Evolutionary conservation across 2,329 filamentous ascomycete genomes (phyloP).

Genomic region (Neofusicoccum ribis): DNA sequence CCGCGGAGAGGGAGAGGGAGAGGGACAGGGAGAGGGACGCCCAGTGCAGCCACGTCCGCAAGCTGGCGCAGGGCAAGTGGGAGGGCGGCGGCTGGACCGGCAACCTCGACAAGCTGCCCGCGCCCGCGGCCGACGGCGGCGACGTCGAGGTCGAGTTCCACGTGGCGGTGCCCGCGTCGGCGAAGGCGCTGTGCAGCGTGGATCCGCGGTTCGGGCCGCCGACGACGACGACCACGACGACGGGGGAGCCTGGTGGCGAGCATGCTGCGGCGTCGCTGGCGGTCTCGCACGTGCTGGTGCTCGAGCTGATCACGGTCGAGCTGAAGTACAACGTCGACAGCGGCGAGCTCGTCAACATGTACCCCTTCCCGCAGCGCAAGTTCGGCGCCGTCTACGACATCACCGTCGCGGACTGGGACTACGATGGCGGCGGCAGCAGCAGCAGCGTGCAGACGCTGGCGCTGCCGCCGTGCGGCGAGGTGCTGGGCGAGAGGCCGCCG

Average conservation of each 20-base stretch:
- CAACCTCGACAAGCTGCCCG: neutral
- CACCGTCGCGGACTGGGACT: neutral
- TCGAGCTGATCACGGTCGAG: slow-evolving; percentile 7
- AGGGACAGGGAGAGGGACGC: neutral
- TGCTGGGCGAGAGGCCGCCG: slow-evolving; percentile 7
- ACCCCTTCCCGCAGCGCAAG: slow-evolving; percentile 9
- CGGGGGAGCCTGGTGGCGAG: neutral
- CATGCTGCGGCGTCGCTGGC: neutral
- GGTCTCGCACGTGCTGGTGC: slow-evolving; percentile 4
- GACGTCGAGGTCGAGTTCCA: neutral
- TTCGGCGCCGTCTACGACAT: slow-evolving; percentile 11
- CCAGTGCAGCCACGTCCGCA: neutral
- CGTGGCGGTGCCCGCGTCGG: neutral
- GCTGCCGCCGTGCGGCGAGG: neutral
- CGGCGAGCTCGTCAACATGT: slow-evolving; percentile 12
- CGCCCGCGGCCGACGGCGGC: neutral
- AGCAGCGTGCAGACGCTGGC: neutral
- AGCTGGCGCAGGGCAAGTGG: neutral
- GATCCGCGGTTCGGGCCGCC: neutral
- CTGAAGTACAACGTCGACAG: slow-evolving; percentile 4
- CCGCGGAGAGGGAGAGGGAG: neutral
- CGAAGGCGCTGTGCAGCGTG: neutral
- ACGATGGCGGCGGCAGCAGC: neutral
- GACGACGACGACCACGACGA: too few species aligned
- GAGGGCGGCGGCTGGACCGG: neutral